Evolutionary conservation across 2,329 filamentous ascomycete species (phyloP).

Genomic region (Colletotrichum truncatum): DNA sequence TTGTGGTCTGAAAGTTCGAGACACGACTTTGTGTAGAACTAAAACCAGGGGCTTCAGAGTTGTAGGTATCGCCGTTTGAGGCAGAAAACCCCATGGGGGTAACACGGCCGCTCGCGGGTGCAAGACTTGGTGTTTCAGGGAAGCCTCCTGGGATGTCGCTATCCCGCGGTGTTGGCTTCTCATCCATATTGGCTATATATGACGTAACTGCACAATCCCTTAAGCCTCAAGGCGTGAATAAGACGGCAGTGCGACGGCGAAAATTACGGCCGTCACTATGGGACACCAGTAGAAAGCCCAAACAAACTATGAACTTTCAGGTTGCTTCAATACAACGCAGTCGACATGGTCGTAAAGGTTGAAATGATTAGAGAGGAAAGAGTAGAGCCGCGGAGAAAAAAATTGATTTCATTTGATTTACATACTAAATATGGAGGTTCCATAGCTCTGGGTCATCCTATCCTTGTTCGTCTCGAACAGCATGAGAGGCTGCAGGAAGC

Average conservation of each 20-base stretch:
- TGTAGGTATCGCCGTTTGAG: neutral
- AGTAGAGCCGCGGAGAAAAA: neutral
- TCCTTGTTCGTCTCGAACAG: neutral
- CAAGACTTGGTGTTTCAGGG: constrained; percentile 38
- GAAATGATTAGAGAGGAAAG: neutral
- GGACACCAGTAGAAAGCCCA: too few species aligned
- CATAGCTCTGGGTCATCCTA: neutral
- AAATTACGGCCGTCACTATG: too few species aligned
- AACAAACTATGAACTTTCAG: too few species aligned
- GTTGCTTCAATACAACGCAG: too few species aligned
- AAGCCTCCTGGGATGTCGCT: constrained; percentile 43
- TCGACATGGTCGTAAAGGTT: neutral
- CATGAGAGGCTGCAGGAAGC: neutral
- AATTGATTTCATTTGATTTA: neutral
- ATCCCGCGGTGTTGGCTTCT: constrained; percentile 39
- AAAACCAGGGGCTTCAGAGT: too few species aligned
- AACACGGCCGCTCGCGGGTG: constrained; percentile 27
- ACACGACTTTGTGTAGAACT: too few species aligned
- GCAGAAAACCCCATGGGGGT: constrained; percentile 9
- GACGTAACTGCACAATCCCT: neutral
- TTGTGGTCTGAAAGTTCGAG: too few species aligned
- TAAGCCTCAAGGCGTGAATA: neutral
- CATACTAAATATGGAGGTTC: neutral
- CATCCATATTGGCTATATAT: constrained; percentile 34
- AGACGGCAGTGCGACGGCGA: too few species aligned